Evolutionary conservation across 192 early-diverging fungal genomes (phyloP), one percentile per base, ranked within the genome.

Genomic region (Kappamyces sp.): DNA sequence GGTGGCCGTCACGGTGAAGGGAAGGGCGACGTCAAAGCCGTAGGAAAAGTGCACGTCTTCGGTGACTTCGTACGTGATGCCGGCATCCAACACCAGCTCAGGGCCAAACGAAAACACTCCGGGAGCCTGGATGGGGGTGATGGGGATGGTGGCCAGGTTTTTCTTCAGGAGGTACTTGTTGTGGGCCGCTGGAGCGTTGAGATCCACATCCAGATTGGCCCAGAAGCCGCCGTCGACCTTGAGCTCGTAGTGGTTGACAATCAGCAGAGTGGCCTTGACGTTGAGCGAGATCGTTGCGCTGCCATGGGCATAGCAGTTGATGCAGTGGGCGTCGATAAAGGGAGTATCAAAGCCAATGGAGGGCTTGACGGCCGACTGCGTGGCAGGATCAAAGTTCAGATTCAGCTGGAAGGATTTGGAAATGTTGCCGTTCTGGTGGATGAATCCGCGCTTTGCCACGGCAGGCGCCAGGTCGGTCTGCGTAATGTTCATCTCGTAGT

Each of bases 311-410:
- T 37, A 54, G 60, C 60, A 62, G 50, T 47, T 41, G 45, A 35
- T 34, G 45, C 60, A 62, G 40, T 36, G 40, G 12, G 53, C 60
- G 32, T 30, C 49, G 3, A 22, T 49, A 48, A 48, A 62, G 35
- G 47, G 49, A 22, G 22, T 22, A 0, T 22, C 22, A 22, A 22
- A 22, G 22, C 22, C 22, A 32, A 62, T 62, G 5, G 5, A 15
- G 41, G 3, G 49, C 15, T 62, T 38, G 45, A 34, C 39, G 11
- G 50, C 12, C 22, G 29, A 36, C 33, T 52, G 49, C n/a, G 43
- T 61, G 15, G 35, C 47, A 11, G 12, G 35, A 36, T 61, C 49
- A 36, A 37, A 61, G 59, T 61, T 61, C 47, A 61, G 45, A 22
- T 14, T 34, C n/a, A 50, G 53, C 42, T 29, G 5, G 40, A 40